These are phyloP conservation scores for Galerina sulciceps DNA, from an alignment of 768 basidiomycete species.

Conservation along the genomic window DNA sequence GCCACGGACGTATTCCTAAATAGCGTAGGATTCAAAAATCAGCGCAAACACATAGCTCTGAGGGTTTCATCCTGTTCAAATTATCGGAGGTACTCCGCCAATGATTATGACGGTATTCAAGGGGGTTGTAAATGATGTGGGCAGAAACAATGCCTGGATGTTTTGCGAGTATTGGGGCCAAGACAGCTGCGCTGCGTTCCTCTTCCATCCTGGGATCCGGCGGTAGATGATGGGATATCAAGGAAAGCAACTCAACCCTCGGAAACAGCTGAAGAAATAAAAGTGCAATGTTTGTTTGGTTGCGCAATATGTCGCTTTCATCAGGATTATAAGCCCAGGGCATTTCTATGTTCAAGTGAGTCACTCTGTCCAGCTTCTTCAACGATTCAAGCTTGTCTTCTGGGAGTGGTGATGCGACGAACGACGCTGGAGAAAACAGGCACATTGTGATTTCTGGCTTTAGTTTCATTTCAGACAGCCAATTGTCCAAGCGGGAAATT, in stretches of 20 bases:
- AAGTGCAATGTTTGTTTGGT: too few species aligned
- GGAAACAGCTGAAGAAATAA: too few species aligned
- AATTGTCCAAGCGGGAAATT: neutral
- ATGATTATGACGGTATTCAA: conserved; percentile 11
- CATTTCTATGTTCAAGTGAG: neutral
- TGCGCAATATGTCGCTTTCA: too few species aligned
- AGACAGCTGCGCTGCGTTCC: neutral
- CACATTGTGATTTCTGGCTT: conserved; percentile 4
- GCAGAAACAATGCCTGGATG: conserved; percentile 1
- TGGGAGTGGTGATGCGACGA: neutral
- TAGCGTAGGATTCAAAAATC: too few species aligned
- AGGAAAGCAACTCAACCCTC: too few species aligned
- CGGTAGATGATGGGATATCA: neutral
- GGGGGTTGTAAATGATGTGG: conserved; percentile 5
- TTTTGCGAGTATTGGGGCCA: conserved; percentile 5
- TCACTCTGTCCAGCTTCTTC: neutral
- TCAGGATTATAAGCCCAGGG: too few species aligned
- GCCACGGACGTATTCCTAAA: too few species aligned
- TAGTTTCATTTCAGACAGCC: neutral
- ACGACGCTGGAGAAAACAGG: neutral
- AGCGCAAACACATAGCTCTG: too few species aligned
- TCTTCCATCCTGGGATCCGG: neutral
- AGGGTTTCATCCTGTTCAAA: neutral
- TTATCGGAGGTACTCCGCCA: conserved; percentile 13
- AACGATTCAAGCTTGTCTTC: neutral